Percentiles rank a stretch among this genome's conserved stretches.
phyloP scores from a whole-genome alignment of 257 asterid genomes.

The Przewalskia tangutica region DNA sequence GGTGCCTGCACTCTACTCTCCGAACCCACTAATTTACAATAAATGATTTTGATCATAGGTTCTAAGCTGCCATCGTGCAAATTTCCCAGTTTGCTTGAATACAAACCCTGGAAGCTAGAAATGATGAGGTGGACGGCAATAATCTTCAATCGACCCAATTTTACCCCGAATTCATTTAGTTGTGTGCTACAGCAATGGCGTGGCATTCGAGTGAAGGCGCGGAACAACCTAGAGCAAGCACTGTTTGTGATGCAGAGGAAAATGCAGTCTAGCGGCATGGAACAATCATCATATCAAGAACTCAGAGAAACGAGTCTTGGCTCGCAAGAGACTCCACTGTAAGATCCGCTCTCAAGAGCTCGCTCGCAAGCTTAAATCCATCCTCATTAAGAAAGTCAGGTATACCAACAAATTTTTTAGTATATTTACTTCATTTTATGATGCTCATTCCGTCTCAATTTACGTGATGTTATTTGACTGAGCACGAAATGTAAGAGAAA shows the following conservation, averaged over 20 bases:
- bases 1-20: no score
- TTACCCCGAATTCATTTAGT: no score
- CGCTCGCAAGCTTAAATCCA: slow-evolving; percentile 66
- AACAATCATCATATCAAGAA: slow-evolving; percentile 60
- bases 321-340: slow-evolving; percentile 58
- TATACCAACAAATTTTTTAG: not conserved
- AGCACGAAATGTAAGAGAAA: no score
- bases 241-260: slow-evolving; percentile 50
- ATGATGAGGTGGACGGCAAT: not conserved
- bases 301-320: slow-evolving; percentile 83
- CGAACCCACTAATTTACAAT: no score
- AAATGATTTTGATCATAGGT: no score
- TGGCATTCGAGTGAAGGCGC: slow-evolving; percentile 60
- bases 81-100: no score
- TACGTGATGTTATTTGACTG: no score
- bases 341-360: slow-evolving; percentile 64
- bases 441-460: no score
- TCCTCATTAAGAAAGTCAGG: slow-evolving; percentile 78
- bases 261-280: slow-evolving; percentile 76
- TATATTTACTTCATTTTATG: no score
- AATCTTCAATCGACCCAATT: slow-evolving; percentile 11
- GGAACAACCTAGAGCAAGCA: slow-evolving; percentile 57
- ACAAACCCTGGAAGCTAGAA: no score
- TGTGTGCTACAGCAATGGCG: slow-evolving; percentile 57
- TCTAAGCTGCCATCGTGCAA: no score